Percentiles rank a stretch among this genome's conserved stretches.
Evolutionary conservation across 108 stramenopile genomes (phyloP).

Genomic region (Fragilaria radians): DNA sequence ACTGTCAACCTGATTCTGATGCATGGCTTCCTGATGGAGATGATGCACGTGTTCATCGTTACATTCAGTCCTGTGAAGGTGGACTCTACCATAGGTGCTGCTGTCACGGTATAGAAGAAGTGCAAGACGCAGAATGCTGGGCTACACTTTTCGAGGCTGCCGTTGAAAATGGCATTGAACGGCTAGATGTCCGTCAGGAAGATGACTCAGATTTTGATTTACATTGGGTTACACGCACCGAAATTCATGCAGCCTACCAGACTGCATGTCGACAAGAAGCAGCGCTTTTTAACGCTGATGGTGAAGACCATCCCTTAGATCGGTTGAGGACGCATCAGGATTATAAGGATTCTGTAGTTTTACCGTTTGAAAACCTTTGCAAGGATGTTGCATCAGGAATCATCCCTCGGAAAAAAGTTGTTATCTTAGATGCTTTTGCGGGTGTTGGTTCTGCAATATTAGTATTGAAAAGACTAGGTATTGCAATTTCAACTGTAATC

Average conservation of each 20-base stretch:
- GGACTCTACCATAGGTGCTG: not conserved
- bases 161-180: not conserved
- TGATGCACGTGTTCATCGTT: not conserved
- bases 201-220: no score
- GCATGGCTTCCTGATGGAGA: not conserved
- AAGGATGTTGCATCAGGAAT: no score
- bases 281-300: not conserved
- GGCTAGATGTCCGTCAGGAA: no score
- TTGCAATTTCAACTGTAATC: conserved; percentile 29
- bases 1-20: not conserved
- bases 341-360: not conserved
- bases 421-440: conserved; percentile 27
- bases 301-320: not conserved
- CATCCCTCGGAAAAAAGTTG: no score
- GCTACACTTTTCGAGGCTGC: not conserved
- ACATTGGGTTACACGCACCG: not conserved
- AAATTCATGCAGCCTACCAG: not conserved
- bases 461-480: conserved; percentile 18
- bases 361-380: not conserved
- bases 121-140: not conserved
- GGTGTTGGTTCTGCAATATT: conserved; percentile 26
- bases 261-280: not conserved
- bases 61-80: not conserved
- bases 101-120: not conserved
- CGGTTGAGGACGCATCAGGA: not conserved